Evolutionary conservation across 257 asterid genomes (phyloP).

Genomic region (Solanum appendiculatum): DNA sequence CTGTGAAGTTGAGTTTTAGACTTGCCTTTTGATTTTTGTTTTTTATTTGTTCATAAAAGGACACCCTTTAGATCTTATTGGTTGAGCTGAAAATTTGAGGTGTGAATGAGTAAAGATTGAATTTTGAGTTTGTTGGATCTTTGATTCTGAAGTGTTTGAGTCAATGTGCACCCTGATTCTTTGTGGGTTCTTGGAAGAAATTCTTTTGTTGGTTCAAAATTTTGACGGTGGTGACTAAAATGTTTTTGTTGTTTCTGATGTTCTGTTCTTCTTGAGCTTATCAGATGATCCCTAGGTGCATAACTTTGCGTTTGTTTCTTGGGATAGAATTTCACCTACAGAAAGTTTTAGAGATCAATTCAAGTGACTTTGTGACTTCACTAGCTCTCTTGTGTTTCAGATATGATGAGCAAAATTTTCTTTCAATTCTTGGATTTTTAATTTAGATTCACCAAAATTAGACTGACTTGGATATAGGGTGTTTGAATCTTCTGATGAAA

Average conservation of each 20-base stretch:
- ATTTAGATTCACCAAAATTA: conserved; percentile 1
- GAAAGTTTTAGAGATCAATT: neutral
- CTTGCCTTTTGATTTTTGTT: neutral
- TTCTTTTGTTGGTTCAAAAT: conserved; percentile 6
- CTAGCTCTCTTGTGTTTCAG: neutral
- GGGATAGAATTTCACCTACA: neutral
- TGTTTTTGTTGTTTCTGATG: neutral
- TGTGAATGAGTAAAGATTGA: neutral
- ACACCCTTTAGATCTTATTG: neutral
- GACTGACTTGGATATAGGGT: neutral
- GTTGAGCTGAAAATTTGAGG: neutral
- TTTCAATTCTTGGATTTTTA: neutral
- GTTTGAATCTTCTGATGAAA: neutral
- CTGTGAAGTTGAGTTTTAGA: neutral
- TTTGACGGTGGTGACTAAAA: neutral
- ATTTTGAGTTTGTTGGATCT: neutral
- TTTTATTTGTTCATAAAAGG: neutral
- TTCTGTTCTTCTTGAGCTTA: neutral
- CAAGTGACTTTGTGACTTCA: neutral
- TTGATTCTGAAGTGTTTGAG: neutral
- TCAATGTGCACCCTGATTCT: neutral
- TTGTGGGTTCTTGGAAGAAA: neutral
- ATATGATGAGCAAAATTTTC: conserved; percentile 4
- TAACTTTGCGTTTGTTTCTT: neutral
- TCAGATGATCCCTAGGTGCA: neutral